phyloP scores from a whole-genome alignment of 129 eudicot genomes.

The Arctium minus region DNA sequence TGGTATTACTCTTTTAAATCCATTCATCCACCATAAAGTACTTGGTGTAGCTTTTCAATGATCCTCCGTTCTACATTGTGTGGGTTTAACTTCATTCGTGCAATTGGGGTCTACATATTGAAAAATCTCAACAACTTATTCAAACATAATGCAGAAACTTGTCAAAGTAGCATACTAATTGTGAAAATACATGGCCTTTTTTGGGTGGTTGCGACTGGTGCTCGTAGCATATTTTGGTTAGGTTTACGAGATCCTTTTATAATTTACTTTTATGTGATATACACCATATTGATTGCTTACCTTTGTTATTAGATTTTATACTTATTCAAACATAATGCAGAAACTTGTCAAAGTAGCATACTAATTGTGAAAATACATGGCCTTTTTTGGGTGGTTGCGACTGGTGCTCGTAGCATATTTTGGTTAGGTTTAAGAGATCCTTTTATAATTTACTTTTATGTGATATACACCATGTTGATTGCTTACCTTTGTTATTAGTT shows the following conservation, averaged over 20 bases:
- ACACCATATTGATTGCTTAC: neutral
- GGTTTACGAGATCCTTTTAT: neutral
- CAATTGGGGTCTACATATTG: neutral
- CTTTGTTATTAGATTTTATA: neutral
- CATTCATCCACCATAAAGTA: neutral
- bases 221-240: neutral
- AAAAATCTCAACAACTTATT: neutral
- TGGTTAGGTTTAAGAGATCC: neutral
- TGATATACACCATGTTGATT: neutral
- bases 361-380: neutral
- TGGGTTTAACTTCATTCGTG: constrained; percentile 3
- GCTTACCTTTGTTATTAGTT: neutral
- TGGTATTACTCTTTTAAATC: neutral
- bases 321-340: neutral
- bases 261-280: neutral
- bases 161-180: neutral
- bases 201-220: neutral
- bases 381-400: neutral
- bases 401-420: neutral
- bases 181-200: neutral
- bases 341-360: neutral
- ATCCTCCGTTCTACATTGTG: neutral
- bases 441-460: neutral
- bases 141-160: neutral
- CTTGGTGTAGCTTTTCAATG: neutral